These are phyloP conservation scores for Eremothecium coryli DNA, from an alignment of 1,139 yeast genomes.

Conservation along the genomic window DNA sequence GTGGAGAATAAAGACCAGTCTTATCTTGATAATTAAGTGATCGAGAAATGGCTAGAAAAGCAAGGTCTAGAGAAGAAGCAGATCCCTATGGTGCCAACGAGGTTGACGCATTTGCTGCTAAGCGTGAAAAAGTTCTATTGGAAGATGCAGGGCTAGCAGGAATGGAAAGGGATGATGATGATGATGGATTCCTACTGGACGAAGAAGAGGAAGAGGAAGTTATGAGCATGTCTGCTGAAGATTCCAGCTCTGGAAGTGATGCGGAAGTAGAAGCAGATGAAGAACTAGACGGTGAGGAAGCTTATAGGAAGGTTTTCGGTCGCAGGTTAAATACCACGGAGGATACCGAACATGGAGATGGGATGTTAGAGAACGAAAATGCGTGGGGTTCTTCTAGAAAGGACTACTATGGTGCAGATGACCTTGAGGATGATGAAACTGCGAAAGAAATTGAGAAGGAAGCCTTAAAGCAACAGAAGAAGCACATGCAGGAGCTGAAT, in stretches of 20 bases:
- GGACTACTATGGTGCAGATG: conserved; percentile 80
- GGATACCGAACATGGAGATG: conserved; percentile 37
- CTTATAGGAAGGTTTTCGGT: conserved; percentile 33
- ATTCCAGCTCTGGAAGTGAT: conserved; percentile 17
- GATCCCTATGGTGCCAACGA: conserved; percentile 44
- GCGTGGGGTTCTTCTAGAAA: conserved; percentile 76
- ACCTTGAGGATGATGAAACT: conserved; percentile 64
- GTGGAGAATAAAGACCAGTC: too few species aligned
- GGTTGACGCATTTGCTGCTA: conserved; percentile 64
- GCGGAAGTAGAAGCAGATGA: conserved; percentile 42
- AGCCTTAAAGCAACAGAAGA: conserved; percentile 79
- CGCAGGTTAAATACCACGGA: conserved; percentile 32
- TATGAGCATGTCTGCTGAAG: conserved; percentile 32
- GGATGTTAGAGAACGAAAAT: conserved; percentile 45
- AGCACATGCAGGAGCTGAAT: conserved; percentile 69
- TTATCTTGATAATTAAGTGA: too few species aligned
- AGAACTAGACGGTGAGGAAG: conserved; percentile 35
- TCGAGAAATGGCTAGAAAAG: too few species aligned
- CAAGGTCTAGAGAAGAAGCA: conserved; percentile 14
- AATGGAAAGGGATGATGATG: conserved; percentile 18
- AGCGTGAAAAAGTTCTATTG: conserved; percentile 51
- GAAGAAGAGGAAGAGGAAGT: conserved; percentile 47
- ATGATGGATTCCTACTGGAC: conserved; percentile 20
- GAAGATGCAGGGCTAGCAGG: conserved; percentile 44
- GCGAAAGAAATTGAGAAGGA: conserved; percentile 77